phyloP scores from a whole-genome alignment of 2,329 filamentous ascomycete species.

The Geosmithia putterillii region DNA sequence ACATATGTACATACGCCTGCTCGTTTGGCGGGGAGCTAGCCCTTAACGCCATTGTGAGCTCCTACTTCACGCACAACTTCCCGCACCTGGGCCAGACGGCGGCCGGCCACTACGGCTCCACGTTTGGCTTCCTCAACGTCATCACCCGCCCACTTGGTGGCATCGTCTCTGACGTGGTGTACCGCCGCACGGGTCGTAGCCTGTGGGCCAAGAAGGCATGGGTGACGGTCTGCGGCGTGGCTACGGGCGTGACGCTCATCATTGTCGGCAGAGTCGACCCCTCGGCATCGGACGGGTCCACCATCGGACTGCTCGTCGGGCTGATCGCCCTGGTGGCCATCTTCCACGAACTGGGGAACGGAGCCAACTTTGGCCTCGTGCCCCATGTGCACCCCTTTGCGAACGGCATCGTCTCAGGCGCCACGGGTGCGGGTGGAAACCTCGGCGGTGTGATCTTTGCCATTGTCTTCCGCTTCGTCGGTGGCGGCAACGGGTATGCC shows the following conservation, averaged over 20 bases:
- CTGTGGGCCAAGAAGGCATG: conserved; percentile 33
- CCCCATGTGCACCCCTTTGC: conserved; percentile 76
- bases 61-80: conserved; percentile 50
- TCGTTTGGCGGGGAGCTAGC: conserved; percentile 52
- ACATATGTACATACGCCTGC: conserved; percentile 45
- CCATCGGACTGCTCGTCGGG: conserved; percentile 53
- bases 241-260: conserved; percentile 48
- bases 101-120: conserved; percentile 51
- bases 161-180: conserved; percentile 36
- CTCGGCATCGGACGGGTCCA: conserved; percentile 28
- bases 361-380: conserved; percentile 75
- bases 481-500: conserved; percentile 50
- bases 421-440: conserved; percentile 72
- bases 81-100: conserved; percentile 41
- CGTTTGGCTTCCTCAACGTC: conserved; percentile 66
- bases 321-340: conserved; percentile 67
- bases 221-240: conserved; percentile 37
- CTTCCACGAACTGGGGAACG: conserved; percentile 77
- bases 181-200: conserved; percentile 20
- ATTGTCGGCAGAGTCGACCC: conserved; percentile 53
- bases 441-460: conserved; percentile 77
- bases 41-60: conserved; percentile 46
- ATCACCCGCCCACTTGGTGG: conserved; percentile 56
- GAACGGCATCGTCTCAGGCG: conserved; percentile 67
- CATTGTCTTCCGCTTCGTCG: conserved; percentile 53